Conservation (phyloP, 2,329 filamentous ascomycete genomes). For the Xylariaceae sp. region DNA sequence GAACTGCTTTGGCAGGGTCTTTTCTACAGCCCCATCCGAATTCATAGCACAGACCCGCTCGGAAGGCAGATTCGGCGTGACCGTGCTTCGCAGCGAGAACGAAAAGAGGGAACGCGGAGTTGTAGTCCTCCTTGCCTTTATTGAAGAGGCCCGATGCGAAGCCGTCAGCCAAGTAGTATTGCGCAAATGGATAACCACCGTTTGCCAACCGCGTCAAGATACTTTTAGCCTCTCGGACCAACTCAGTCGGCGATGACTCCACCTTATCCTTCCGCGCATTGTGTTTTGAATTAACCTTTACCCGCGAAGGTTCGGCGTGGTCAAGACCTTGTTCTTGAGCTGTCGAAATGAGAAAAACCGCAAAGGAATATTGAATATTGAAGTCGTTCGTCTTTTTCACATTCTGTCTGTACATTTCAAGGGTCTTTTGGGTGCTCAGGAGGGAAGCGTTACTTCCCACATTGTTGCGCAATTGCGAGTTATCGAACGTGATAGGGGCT, state of each 20-base stretch:
- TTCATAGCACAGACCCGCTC: constrained; percentile 91
- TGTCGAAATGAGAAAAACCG: constrained; percentile 86
- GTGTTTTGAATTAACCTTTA: constrained; percentile 45
- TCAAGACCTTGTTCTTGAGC: constrained; percentile 72
- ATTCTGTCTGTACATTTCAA: constrained; percentile 96
- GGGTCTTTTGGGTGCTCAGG: constrained; percentile 84
- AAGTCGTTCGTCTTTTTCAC: constrained; percentile 95
- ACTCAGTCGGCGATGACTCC: constrained; percentile 56
- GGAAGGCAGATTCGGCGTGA: constrained; percentile 92
- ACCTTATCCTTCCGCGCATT: constrained; percentile 23
- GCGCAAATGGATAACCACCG: constrained; percentile 89
- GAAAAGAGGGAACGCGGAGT: constrained; percentile 88
- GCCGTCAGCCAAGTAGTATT: constrained; percentile 95
- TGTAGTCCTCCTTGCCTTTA: constrained; percentile 89
- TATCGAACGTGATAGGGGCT: constrained; percentile 69
- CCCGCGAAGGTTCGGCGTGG: constrained; percentile 42
- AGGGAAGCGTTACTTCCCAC: constrained; percentile 89
- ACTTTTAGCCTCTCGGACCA: constrained; percentile 81
- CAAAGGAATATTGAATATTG: constrained; percentile 92
- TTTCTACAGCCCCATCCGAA: constrained; percentile 95
- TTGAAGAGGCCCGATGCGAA: constrained; percentile 92
- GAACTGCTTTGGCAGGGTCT: constrained; percentile 85
- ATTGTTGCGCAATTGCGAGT: constrained; percentile 70
- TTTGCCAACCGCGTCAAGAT: constrained; percentile 85
- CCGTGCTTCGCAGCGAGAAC: constrained; percentile 93